These are phyloP conservation scores for Boletus pseudo-olivaceus DNA, from an alignment of 768 basidiomycete genomes.

Conservation along the genomic window DNA sequence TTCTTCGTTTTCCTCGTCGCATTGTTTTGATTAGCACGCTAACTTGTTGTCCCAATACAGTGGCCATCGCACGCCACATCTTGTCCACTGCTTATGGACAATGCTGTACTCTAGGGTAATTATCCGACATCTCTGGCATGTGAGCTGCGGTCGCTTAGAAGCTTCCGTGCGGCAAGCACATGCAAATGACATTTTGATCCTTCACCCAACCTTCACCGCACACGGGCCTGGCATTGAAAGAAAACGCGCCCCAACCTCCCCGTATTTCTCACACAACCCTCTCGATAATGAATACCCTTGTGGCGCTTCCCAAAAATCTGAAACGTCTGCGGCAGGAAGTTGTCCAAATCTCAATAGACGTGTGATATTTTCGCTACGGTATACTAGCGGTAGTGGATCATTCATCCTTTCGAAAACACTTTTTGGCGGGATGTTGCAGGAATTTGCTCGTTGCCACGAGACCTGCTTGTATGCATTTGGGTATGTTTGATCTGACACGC, in stretches of 20 bases:
- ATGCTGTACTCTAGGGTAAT: constrained; percentile 7
- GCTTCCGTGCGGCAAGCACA: neutral
- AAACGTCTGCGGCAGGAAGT: constrained; percentile 6
- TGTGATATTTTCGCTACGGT: neutral
- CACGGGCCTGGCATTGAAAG: neutral
- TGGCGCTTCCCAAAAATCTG: neutral
- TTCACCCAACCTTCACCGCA: neutral
- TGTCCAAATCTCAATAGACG: neutral
- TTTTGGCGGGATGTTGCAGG: neutral
- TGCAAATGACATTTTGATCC: neutral
- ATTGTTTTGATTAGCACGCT: constrained; percentile 16
- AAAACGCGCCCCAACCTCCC: neutral
- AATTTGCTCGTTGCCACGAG: neutral
- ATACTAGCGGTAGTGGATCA: neutral
- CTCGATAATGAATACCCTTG: constrained; percentile 1
- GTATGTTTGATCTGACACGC: neutral
- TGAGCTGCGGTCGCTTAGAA: neutral
- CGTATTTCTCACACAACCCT: neutral
- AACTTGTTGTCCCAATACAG: constrained; percentile 5
- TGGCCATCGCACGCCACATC: constrained; percentile 7
- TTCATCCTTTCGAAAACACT: neutral
- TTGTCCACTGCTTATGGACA: constrained; percentile 1
- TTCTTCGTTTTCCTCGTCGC: neutral
- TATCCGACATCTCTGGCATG: constrained; percentile 2
- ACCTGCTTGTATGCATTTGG: neutral